These are phyloP conservation scores for Russula ochroleuca DNA, from an alignment of 768 basidiomycete genomes.

Conservation along the genomic window DNA sequence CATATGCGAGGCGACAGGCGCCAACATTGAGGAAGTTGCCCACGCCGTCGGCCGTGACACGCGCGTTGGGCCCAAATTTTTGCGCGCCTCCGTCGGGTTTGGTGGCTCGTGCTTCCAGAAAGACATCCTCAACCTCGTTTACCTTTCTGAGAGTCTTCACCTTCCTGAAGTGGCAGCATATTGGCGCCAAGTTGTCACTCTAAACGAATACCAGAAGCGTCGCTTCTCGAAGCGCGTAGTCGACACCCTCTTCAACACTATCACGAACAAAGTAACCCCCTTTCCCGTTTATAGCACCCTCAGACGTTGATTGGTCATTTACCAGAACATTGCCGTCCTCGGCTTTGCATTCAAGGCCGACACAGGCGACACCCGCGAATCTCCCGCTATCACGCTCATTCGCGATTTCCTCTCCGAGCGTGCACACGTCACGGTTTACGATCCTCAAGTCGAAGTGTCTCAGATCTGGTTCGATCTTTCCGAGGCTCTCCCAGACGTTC, in stretches of 20 bases:
- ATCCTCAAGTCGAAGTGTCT: constrained; percentile 77
- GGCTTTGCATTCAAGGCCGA: constrained; percentile 99
- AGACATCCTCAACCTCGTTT: constrained; percentile 98
- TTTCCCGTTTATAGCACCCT: background rate
- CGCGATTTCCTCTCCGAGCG: constrained; percentile 89
- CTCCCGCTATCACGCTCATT: constrained; percentile 90
- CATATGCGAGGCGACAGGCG: constrained; percentile 97
- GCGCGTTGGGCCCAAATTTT: constrained; percentile 91
- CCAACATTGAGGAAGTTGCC: constrained; percentile 97
- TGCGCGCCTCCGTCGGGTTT: constrained; percentile 93
- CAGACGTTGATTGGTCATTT: background rate
- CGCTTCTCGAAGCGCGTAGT: constrained; percentile 96
- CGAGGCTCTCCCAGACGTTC: constrained; percentile 60
- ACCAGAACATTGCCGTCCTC: constrained; percentile 85
- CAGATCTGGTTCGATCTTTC: constrained; percentile 85
- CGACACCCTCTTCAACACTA: constrained; percentile 97
- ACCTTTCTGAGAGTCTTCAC: constrained; percentile 91
- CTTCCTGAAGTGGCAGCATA: constrained; percentile 96
- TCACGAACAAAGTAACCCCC: constrained; percentile 76
- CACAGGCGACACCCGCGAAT: constrained; percentile 98
- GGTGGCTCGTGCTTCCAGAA: constrained; percentile 99
- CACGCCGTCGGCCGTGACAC: constrained; percentile 90
- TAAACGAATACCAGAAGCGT: constrained; percentile 98
- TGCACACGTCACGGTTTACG: constrained; percentile 83
- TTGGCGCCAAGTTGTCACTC: constrained; percentile 94